A percentile compares a stretch with the other conserved stretches of the same genome.
These are phyloP conservation scores for Clavispora vitiphila DNA, from an alignment of 805 yeast genomes.

Conservation along the genomic window DNA sequence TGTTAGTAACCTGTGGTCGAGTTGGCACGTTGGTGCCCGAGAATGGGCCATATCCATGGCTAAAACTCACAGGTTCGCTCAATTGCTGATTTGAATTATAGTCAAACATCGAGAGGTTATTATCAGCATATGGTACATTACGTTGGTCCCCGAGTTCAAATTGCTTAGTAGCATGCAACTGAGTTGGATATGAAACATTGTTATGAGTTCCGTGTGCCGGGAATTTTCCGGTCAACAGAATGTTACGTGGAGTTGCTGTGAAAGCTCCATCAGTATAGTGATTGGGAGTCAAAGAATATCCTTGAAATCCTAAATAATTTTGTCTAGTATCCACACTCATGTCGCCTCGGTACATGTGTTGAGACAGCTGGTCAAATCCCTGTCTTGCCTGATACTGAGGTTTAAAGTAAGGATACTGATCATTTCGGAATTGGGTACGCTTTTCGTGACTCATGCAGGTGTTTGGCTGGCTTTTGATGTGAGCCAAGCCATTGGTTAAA, in stretches of 20 bases:
- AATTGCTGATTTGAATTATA: neutral
- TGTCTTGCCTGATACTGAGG: neutral
- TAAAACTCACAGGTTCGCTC: neutral
- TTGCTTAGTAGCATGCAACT: neutral
- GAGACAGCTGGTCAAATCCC: neutral
- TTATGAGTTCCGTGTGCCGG: neutral
- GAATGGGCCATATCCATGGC: neutral
- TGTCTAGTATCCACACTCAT: neutral
- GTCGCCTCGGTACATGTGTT: neutral
- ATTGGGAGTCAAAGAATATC: neutral
- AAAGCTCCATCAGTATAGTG: neutral
- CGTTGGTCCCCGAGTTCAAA: neutral
- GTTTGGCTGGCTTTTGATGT: neutral
- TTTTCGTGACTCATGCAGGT: constrained; percentile 2
- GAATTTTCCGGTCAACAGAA: neutral
- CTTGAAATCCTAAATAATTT: neutral
- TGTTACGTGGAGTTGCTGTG: neutral
- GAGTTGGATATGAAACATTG: neutral
- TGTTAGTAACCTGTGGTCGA: neutral
- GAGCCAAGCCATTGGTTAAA: neutral
- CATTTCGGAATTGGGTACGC: neutral
- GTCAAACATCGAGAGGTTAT: neutral
- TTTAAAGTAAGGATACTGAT: neutral
- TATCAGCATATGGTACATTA: constrained; percentile 5
- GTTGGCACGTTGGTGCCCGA: neutral